These are phyloP conservation scores for Pinus tabuliformis DNA, from an alignment of 75 land plant species.

Conservation along the genomic window DNA sequence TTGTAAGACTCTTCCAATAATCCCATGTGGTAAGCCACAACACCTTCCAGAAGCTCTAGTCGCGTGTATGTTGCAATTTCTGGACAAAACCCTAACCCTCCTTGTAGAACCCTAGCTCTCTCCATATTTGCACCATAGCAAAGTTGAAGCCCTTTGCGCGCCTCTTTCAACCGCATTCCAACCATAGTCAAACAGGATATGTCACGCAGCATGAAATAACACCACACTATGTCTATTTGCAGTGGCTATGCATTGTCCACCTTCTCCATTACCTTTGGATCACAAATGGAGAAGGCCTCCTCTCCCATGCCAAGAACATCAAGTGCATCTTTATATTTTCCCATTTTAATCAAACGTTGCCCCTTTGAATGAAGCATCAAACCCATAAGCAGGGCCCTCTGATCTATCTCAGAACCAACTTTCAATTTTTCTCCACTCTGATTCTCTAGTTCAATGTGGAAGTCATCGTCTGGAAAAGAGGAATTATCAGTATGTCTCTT, in stretches of 20 bases:
- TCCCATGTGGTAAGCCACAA: conserved; percentile 86
- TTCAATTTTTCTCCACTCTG: conserved; percentile 71
- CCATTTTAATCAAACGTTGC: conserved; percentile 42
- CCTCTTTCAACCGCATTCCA: conserved; percentile 62
- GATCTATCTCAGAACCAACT: conserved; percentile 69
- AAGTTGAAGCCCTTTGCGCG: conserved; percentile 76
- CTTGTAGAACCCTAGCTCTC: conserved; percentile 74
- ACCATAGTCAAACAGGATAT: conserved; percentile 79
- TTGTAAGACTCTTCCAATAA: conserved; percentile 45
- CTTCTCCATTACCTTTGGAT: conserved; percentile 71
- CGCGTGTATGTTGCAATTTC: conserved; percentile 81
- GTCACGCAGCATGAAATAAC: conserved; percentile 87
- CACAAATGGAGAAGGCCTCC: conserved; percentile 87
- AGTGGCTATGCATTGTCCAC: conserved; percentile 87
- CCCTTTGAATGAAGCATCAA: conserved; percentile 91
- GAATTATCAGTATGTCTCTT: conserved; percentile 64
- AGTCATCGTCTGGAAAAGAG: conserved; percentile 49
- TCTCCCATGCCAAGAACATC: conserved; percentile 91
- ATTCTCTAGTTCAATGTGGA: conserved; percentile 73
- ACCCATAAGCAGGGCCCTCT: conserved; percentile 84
- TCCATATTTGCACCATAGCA: conserved; percentile 74
- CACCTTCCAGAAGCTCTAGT: conserved; percentile 88
- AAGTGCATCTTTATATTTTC: conserved; percentile 73
- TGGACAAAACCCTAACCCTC: conserved; percentile 42
- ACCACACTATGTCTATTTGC: conserved; percentile 25